Base-by-base conservation (phyloP, 371 early-diverging fungal genomes). In the Apophysomyces sp. region DNA sequence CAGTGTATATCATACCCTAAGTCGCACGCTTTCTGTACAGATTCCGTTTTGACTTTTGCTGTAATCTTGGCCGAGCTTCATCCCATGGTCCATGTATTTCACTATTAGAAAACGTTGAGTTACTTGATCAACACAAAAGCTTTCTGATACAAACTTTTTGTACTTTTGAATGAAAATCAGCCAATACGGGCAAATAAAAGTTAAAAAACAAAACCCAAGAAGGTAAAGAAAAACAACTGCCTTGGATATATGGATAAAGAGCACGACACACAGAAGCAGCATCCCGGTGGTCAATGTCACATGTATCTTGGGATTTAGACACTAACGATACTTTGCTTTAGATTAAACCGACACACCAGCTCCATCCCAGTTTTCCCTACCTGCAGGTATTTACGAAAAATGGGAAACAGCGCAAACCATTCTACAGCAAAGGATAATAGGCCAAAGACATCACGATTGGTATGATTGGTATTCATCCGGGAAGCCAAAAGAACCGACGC, bases 51-150 rank as follows among this genome's bases (percentile, higher is more conserved):
- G 73, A 52, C 51, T 72, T 63, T 41, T 84, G 66, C 31, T 82
- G 86, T 13, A 89, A 66, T 39, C 89, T 81, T n/a, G 92, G 94
- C 27, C 88, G 72, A 11, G 97, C 98, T 77, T 96, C 96, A 73
- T 97, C 98, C 98, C 98, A 97, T 16, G 98, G 97, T 0, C 98
- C 98, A 60, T 94, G 92, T 30, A 96, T 95, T 74, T 94, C 94
- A 71, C 92, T 92, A 65, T 21, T n/a, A 54, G 53, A 9, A 34
- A 34, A 24, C n/a, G 18, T 52, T 49, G 28, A 52, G 32, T 36
- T 36, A 9, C 32, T 36, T 52, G 29, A n/a, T 36, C 13, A 27
- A 16, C 26, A 24, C 32, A 40, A 26, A 34, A 9, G 16, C 3
- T 12, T n/a, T 15, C 6, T 13, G 27, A 31, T 34, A 79, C 87